These are phyloP conservation scores for Comarum palustre DNA, from an alignment of 306 rosid genomes.

Conservation along the genomic window DNA sequence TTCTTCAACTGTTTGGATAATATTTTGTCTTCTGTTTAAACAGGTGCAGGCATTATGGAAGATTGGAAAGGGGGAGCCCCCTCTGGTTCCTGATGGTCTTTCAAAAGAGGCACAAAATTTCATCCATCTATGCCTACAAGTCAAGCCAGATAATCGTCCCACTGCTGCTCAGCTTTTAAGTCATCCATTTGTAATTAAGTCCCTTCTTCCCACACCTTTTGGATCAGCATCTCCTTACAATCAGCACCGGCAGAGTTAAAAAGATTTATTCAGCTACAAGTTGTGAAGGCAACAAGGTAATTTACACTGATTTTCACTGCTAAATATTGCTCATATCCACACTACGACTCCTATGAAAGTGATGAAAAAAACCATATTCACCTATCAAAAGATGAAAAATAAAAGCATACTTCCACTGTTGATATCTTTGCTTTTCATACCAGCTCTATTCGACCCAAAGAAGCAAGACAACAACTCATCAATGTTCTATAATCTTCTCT, in stretches of 20 bases:
- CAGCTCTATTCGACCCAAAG: slow-evolving; percentile 18
- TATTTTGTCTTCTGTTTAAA: slow-evolving; percentile 29
- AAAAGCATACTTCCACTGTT: background rate
- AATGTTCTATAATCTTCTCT: slow-evolving; percentile 20
- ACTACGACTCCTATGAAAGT: background rate
- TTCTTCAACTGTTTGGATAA: slow-evolving; percentile 19
- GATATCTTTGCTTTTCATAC: slow-evolving; percentile 21
- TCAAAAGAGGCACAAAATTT: slow-evolving; percentile 70
- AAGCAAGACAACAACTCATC: slow-evolving; percentile 16
- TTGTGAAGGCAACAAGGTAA: slow-evolving; percentile 42
- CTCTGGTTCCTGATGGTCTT: slow-evolving; percentile 65
- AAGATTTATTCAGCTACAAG: slow-evolving; percentile 12
- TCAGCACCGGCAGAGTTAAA: slow-evolving; percentile 38
- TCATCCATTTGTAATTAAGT: slow-evolving; percentile 72
- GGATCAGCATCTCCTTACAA: slow-evolving; percentile 66
- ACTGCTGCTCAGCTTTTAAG: slow-evolving; percentile 62
- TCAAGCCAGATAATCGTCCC: slow-evolving; percentile 61
- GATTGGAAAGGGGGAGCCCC: slow-evolving; percentile 79
- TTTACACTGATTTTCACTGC: slow-evolving; percentile 12
- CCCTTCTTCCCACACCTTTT: slow-evolving; percentile 47
- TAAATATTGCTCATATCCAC: slow-evolving; percentile 1
- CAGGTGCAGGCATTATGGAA: slow-evolving; percentile 81
- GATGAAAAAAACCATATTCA: background rate
- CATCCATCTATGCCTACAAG: slow-evolving; percentile 69
- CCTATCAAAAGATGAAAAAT: background rate